A percentile compares a stretch with the other conserved stretches of the same genome.
Evolutionary conservation across 495 filamentous ascomycete species (phyloP).

Genomic region (Polyplosphaeria fusca): DNA sequence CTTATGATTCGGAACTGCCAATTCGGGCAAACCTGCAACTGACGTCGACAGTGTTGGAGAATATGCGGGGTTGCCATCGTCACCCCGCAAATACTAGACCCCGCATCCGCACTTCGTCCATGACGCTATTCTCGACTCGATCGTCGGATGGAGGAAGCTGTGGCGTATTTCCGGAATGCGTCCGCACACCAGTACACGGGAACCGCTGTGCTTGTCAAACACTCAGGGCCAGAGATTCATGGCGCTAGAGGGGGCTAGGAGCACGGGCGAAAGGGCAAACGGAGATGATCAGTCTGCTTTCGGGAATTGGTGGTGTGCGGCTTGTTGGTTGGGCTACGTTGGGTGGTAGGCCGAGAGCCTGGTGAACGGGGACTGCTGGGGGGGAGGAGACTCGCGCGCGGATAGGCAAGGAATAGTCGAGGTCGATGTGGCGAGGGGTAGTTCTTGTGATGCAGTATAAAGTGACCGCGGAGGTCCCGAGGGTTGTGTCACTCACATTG

Average conservation of each 20-base stretch:
- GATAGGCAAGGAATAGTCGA: not conserved
- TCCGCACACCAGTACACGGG: not conserved
- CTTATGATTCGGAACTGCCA: not conserved
- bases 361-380: not conserved
- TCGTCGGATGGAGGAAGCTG: not conserved
- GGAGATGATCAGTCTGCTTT: slow-evolving; percentile 8
- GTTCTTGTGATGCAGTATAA: not conserved
- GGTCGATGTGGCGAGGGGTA: not conserved
- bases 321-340: not conserved
- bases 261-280: slow-evolving; percentile 1
- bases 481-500: not conserved
- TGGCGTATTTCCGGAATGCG: slow-evolving; percentile 5
- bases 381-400: not conserved
- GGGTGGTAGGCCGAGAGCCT: not conserved
- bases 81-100: not conserved
- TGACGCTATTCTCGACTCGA: not conserved
- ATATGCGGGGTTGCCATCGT: not conserved
- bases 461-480: not conserved
- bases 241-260: not conserved
- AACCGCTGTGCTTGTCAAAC: not conserved
- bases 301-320: not conserved
- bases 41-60: not conserved
- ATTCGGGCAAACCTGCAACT: not conserved
- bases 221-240: not conserved
- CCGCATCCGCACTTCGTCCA: slow-evolving; percentile 5